Conservation (phyloP, 1,139 yeast genomes). For the Blastobotrys petasosporus region DNA sequence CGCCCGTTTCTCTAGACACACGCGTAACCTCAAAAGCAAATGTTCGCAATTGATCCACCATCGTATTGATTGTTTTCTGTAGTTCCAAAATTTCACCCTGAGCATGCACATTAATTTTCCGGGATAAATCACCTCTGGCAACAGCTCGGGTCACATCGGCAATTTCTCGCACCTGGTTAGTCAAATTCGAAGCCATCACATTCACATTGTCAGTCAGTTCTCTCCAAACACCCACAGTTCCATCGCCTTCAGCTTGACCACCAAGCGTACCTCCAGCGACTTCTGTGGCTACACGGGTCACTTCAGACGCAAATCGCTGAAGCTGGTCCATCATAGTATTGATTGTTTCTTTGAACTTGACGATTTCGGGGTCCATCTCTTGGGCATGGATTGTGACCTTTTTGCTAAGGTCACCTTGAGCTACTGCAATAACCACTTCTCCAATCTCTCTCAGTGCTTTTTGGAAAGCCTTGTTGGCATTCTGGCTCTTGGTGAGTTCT, state of each 20-base stretch:
- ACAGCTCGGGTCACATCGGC: slow-evolving; percentile 86
- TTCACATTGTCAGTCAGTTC: slow-evolving; percentile 78
- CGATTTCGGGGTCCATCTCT: slow-evolving; percentile 65
- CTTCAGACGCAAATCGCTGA: slow-evolving; percentile 76
- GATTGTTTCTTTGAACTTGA: slow-evolving; percentile 72
- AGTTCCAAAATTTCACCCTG: slow-evolving; percentile 76
- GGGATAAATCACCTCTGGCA: slow-evolving; percentile 69
- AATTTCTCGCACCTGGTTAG: slow-evolving; percentile 78
- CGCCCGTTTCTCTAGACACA: slow-evolving; percentile 87
- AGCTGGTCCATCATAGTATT: slow-evolving; percentile 86
- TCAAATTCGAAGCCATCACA: slow-evolving; percentile 79
- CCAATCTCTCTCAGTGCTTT: slow-evolving; percentile 74
- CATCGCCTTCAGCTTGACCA: slow-evolving; percentile 80
- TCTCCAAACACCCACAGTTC: slow-evolving; percentile 83
- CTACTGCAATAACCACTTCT: slow-evolving; percentile 75
- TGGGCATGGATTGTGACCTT: slow-evolving; percentile 67
- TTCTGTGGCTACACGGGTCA: slow-evolving; percentile 79
- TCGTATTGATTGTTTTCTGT: slow-evolving; percentile 73
- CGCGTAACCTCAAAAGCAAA: slow-evolving; percentile 86
- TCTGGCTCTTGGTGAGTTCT: slow-evolving; percentile 48
- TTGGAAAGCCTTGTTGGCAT: slow-evolving; percentile 70
- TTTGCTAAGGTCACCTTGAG: slow-evolving; percentile 77
- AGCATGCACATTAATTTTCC: slow-evolving; percentile 76
- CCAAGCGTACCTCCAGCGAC: slow-evolving; percentile 87
- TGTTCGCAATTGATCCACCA: slow-evolving; percentile 84